These are phyloP conservation scores for Avena atlantica DNA, from an alignment of 176 grass and related monocot species.

Conservation along the genomic window DNA sequence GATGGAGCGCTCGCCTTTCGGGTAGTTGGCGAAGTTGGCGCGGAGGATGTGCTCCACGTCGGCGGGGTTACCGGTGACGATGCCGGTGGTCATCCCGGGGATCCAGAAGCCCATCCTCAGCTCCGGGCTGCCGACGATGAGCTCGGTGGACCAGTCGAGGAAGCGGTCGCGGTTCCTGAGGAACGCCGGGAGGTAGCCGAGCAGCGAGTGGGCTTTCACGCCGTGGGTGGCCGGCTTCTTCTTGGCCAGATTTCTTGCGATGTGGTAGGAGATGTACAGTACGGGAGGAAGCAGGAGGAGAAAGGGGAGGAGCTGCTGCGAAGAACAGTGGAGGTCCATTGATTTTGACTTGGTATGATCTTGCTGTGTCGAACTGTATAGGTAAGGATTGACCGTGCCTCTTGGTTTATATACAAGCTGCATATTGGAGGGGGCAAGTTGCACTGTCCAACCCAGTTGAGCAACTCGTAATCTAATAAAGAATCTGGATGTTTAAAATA, in stretches of 20 bases:
- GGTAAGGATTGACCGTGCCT: neutral
- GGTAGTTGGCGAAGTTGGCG: conserved; percentile 36
- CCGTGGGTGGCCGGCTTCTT: conserved; percentile 33
- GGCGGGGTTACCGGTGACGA: conserved; percentile 43
- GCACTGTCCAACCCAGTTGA: neutral
- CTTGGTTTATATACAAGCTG: conserved; percentile 3
- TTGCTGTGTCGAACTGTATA: neutral
- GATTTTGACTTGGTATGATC: neutral
- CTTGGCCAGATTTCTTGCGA: neutral
- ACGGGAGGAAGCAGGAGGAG: neutral
- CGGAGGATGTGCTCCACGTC: conserved; percentile 41
- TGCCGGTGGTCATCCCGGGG: conserved; percentile 27
- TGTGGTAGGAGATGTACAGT: conserved; percentile 21
- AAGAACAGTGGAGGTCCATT: neutral
- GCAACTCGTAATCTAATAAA: neutral
- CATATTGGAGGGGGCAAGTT: neutral
- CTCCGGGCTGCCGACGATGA: conserved; percentile 31
- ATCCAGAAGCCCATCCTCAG: conserved; percentile 28
- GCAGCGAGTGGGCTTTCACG: conserved; percentile 25
- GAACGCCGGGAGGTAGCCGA: conserved; percentile 48
- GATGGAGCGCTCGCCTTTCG: conserved; percentile 25
- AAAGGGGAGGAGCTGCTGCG: neutral
- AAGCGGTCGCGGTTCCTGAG: conserved; percentile 41
- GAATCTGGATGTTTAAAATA: neutral
- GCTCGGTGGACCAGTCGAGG: conserved; percentile 43